Evolutionary conservation across 768 basidiomycete species (phyloP).

Genomic region (Leccinum variicolor): DNA sequence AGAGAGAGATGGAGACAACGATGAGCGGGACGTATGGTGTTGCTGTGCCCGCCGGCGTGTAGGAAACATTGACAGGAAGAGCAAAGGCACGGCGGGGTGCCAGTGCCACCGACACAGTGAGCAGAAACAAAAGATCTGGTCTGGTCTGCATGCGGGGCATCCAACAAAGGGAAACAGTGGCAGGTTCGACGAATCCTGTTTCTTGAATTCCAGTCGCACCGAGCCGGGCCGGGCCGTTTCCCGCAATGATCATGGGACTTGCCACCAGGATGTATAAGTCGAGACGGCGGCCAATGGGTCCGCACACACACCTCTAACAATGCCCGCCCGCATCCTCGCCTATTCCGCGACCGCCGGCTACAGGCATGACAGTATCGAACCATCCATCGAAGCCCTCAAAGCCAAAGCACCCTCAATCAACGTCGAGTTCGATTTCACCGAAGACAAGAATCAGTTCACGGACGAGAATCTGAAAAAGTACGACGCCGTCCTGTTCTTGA

Average conservation of each 20-base stretch:
- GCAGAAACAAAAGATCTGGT: background rate
- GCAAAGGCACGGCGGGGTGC: conserved; percentile 9
- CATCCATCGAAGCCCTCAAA: conserved; percentile 57
- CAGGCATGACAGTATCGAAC: conserved; percentile 75
- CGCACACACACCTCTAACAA: background rate
- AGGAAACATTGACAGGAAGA: conserved; percentile 5
- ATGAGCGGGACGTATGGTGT: conserved; percentile 12
- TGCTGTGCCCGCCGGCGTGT: background rate
- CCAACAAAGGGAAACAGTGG: background rate
- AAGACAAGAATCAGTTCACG: conserved; percentile 56
- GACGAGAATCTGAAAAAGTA: conserved; percentile 51
- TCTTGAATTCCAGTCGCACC: conserved; percentile 18
- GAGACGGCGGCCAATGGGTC: background rate
- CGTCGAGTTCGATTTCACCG: conserved; percentile 60
- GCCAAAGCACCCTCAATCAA: conserved; percentile 43
- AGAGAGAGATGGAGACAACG: conserved; percentile 9
- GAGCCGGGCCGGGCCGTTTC: background rate
- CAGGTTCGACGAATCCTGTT: background rate
- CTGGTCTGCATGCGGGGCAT: background rate
- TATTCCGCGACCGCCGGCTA: conserved; percentile 62
- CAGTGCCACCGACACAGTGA: background rate
- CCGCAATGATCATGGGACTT: background rate
- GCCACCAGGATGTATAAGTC: background rate
- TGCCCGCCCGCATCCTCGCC: conserved; percentile 46
- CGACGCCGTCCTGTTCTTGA: conserved; percentile 67